Percentiles rank a stretch among this genome's conserved stretches.
phyloP scores from a whole-genome alignment of 2,329 filamentous ascomycete genomes.

The Cladophialophora yegresii region DNA sequence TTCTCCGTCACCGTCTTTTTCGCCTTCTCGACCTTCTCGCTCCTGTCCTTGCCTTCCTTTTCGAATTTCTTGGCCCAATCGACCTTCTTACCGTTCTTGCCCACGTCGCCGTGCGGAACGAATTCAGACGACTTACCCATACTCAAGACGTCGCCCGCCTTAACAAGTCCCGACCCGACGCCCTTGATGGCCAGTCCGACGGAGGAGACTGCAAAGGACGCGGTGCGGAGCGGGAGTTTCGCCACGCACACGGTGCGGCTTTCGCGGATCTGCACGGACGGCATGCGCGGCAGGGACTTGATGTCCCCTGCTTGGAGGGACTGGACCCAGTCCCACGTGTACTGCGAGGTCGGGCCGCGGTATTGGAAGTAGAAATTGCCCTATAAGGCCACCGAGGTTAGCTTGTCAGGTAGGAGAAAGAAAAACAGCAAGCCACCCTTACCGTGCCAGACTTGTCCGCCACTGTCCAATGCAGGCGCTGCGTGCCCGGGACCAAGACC shows the following conservation, averaged over 20 bases:
- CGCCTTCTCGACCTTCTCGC: constrained; percentile 20
- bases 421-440: no score
- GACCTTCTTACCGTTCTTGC: constrained; percentile 31
- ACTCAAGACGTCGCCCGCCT: constrained; percentile 26
- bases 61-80: constrained; percentile 23
- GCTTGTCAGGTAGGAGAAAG: background rate
- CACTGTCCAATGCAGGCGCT: constrained; percentile 32
- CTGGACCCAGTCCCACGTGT: constrained; percentile 36
- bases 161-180: constrained; percentile 29
- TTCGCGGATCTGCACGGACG: constrained; percentile 32
- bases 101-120: constrained; percentile 30
- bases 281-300: constrained; percentile 33
- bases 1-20: constrained; percentile 1
- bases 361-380: constrained; percentile 37
- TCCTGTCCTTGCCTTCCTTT: constrained; percentile 20
- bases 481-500: constrained; percentile 24
- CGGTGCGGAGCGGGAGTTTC: constrained; percentile 33
- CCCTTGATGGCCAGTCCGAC: constrained; percentile 24
- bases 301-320: constrained; percentile 33
- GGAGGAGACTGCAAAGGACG: constrained; percentile 20
- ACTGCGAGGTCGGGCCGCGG: constrained; percentile 28
- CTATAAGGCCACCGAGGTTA: constrained; percentile 10
- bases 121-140: constrained; percentile 32
- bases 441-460: constrained; percentile 33
- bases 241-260: constrained; percentile 21